phyloP scores from a whole-genome alignment of 2,329 filamentous ascomycete species.

The Diaporthe ilicicola region DNA sequence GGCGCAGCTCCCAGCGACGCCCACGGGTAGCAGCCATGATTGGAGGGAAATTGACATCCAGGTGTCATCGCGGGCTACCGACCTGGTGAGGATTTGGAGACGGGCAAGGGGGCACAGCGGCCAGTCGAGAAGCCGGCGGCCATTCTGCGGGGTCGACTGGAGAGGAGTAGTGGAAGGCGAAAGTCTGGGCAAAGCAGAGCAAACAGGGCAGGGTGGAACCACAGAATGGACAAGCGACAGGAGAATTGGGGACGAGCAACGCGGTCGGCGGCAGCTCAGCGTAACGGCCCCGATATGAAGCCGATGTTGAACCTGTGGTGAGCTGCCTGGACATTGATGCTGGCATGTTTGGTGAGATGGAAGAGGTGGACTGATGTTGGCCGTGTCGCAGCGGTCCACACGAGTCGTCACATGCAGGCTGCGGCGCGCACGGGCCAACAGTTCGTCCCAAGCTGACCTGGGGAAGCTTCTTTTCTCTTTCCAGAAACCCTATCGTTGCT shows the following conservation, averaged over 20 bases:
- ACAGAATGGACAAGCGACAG: not conserved
- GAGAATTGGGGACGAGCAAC: not conserved
- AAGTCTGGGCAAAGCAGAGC: slow-evolving; percentile 15
- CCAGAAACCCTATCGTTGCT: not conserved
- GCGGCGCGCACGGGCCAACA: not conserved
- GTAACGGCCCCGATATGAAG: slow-evolving; percentile 2
- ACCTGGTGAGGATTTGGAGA: slow-evolving; percentile 8
- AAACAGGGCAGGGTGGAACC: slow-evolving; percentile 11
- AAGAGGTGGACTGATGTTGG: not conserved
- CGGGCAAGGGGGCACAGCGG: not conserved
- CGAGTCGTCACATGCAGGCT: slow-evolving; percentile 7
- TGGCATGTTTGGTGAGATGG: not conserved
- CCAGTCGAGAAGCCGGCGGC: not conserved
- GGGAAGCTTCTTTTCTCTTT: not conserved
- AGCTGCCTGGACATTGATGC: not conserved
- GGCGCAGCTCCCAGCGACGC: not conserved
- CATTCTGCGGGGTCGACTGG: slow-evolving; percentile 11
- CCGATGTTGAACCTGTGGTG: not conserved
- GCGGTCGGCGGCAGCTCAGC: not conserved
- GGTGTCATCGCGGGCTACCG: not conserved
- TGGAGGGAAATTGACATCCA: slow-evolving; percentile 34
- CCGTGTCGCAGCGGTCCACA: not conserved
- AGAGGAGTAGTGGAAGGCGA: not conserved
- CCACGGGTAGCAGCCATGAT: slow-evolving; percentile 18
- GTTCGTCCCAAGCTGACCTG: not conserved